Base-by-base conservation (phyloP, 2,329 filamentous ascomycete genomes). In the Fusarium ambrosium region DNA sequence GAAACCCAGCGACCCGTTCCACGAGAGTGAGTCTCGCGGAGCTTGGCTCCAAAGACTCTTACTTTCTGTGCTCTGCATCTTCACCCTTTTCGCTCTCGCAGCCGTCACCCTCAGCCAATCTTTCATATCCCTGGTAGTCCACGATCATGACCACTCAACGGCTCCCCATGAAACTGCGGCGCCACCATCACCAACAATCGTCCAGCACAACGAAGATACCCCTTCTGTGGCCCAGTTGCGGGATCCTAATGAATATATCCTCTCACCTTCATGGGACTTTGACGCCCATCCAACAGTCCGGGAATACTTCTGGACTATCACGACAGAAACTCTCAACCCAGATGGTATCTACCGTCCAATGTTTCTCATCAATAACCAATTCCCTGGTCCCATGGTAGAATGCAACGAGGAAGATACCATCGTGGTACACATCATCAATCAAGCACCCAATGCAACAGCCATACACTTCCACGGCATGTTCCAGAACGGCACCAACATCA, bases 401-500 rank as follows among this genome's bases (percentile, higher is more conserved):
- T 90, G 91, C 71, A 94, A 93, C 74, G 91, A 93, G 73, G 93
- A 92, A 22, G 94, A 97, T 76, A 90, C 88, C 1, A 81, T 97
- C 10, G 81, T 94, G 4, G 89, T 95, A 51, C 90, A 93, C 36
- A 86, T 95, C 61, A 84, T 90, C 74, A 96, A 96, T 76, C 86
- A 88, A 24, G 89, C 93, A 1, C 84, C 86, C 14, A 93, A 95
- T 74, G 89, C 87, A 14, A 92, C 92, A 10, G 89, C 88, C 41
- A 86, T 95, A 6, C 94, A 96, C 79, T 95, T 93, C 81, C 94
- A 96, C 75, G 94, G 94, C 18, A 87, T 96, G 72, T 94, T 91
- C 79, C 93, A 95, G 79, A 94, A 94, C 74, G 92, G 92, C 13
- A 93, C 92, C 0, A 94, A 91, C 68, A 87, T 87, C 66, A 94